phyloP scores from a whole-genome alignment of 345 rosid species.

The Ailanthus altissimus region DNA sequence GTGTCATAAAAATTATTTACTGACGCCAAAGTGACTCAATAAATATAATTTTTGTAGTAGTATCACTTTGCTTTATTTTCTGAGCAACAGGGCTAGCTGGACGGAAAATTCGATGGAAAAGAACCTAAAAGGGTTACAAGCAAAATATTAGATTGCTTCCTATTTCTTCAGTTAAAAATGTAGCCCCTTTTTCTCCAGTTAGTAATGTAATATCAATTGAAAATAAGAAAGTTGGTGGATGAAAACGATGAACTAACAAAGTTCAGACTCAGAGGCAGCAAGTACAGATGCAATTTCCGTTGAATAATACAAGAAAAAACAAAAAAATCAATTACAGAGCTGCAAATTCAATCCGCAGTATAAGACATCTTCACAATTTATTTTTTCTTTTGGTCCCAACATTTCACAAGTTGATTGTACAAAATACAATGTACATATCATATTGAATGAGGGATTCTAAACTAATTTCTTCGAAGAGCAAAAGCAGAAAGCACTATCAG shows the following conservation, averaged over 20 bases:
- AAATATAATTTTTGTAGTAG: too few species aligned
- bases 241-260: neutral
- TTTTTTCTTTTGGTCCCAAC: neutral
- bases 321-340: neutral
- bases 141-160: neutral
- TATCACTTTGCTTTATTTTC: too few species aligned
- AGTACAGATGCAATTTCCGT: neutral
- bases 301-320: neutral
- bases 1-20: too few species aligned
- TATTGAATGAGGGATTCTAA: neutral
- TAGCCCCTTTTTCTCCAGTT: too few species aligned
- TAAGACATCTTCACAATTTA: neutral
- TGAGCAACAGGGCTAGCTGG: too few species aligned
- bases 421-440: neutral
- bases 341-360: neutral
- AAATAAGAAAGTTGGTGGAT: neutral
- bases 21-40: too few species aligned
- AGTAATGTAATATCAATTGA: too few species aligned
- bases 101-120: neutral
- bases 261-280: neutral
- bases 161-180: neutral
- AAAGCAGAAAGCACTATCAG: constrained; percentile 45
- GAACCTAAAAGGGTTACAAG: neutral
- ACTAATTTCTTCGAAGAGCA: constrained; percentile 38
- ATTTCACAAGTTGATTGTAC: neutral